phyloP scores from a whole-genome alignment of 208 protist genomes.

The Leishmania arabica region DNA sequence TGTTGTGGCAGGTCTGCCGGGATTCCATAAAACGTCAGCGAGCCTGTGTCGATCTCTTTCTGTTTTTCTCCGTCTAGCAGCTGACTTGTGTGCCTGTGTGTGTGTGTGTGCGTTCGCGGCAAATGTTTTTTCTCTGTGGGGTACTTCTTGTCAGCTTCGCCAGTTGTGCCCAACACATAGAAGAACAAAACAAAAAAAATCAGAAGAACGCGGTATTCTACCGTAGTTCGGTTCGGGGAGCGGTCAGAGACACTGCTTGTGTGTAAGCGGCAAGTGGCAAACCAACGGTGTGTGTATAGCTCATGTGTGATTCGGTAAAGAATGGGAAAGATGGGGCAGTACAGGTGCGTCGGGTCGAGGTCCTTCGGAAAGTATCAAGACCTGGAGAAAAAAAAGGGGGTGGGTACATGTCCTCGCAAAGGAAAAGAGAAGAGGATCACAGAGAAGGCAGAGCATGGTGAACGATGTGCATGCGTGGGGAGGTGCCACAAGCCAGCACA shows the following conservation, averaged over 20 bases:
- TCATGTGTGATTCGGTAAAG: neutral
- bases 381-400: neutral
- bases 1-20: neutral
- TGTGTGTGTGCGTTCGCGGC: neutral
- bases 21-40: neutral
- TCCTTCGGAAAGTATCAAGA: neutral
- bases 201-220: neutral
- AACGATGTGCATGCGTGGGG: neutral
- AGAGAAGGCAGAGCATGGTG: neutral
- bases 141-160: neutral
- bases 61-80: neutral
- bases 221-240: neutral
- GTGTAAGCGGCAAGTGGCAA: neutral
- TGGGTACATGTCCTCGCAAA: neutral
- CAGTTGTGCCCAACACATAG: neutral
- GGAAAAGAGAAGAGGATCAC: neutral
- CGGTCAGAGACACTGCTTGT: neutral
- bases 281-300: neutral
- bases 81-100: neutral
- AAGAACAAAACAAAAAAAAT: neutral
- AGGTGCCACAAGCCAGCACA: no score
- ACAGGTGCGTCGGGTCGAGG: neutral
- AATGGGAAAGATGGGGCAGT: neutral
- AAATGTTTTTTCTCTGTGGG: neutral
- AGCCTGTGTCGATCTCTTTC: neutral